phyloP scores from a whole-genome alignment of 2,329 filamentous ascomycete species.

The Rachicladosporium sp. region DNA sequence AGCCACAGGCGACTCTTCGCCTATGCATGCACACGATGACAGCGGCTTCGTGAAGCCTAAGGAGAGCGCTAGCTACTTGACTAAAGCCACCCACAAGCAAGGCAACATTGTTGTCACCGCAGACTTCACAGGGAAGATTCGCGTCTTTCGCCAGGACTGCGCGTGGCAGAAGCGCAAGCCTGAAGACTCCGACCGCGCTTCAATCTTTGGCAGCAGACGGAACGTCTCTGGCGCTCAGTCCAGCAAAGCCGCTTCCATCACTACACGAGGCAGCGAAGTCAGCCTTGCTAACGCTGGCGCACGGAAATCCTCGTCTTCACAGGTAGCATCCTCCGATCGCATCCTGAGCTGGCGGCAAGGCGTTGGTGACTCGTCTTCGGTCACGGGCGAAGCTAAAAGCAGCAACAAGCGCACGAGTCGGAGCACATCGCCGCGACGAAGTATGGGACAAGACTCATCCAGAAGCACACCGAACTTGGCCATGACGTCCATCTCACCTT shows the following conservation, averaged over 20 bases:
- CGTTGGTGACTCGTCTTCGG: constrained; percentile 38
- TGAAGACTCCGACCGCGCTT: constrained; percentile 66
- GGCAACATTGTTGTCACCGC: constrained; percentile 90
- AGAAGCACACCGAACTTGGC: constrained; percentile 1
- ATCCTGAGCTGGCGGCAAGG: constrained; percentile 82
- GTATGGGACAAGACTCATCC: constrained; percentile 12
- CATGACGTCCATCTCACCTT: too few species aligned
- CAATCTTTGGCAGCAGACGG: constrained; percentile 52
- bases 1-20: constrained; percentile 24
- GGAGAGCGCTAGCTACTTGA: constrained; percentile 33
- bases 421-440: constrained; percentile 39
- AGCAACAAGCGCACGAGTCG: constrained; percentile 19
- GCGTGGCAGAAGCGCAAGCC: constrained; percentile 60
- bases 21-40: too few species aligned
- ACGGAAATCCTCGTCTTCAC: constrained; percentile 17
- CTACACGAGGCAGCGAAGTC: constrained; percentile 26
- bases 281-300: constrained; percentile 17
- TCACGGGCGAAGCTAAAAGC: constrained; percentile 1
- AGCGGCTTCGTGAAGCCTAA: too few species aligned
- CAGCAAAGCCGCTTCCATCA: constrained; percentile 19
- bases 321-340: constrained; percentile 50
- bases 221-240: constrained; percentile 12
- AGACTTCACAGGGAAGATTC: constrained; percentile 78
- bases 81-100: constrained; percentile 46
- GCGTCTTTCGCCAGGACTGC: constrained; percentile 91